phyloP scores from a whole-genome alignment of 495 filamentous ascomycete species.

The Extremus antarcticus region DNA sequence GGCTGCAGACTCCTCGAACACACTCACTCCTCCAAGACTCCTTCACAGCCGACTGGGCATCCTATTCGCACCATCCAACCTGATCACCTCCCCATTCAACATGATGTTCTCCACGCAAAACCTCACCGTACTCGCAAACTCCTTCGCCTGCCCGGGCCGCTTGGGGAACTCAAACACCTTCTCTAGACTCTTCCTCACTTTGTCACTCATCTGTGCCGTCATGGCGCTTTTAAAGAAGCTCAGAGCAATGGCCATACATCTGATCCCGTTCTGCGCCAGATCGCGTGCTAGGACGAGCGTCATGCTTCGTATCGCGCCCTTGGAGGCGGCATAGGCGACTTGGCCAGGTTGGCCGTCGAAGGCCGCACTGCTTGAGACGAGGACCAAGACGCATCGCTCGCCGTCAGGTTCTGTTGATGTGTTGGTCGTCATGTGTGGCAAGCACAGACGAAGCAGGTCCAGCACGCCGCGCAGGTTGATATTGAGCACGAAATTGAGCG shows the following conservation, averaged over 20 bases:
- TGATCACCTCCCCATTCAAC: constrained; percentile 60
- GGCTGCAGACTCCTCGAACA: no score
- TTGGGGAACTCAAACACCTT: constrained; percentile 57
- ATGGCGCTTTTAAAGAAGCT: constrained; percentile 56
- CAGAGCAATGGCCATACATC: constrained; percentile 60
- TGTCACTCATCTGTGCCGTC: constrained; percentile 54
- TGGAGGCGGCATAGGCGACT: constrained; percentile 56
- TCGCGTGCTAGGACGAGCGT: constrained; percentile 61
- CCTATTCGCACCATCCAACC: constrained; percentile 58
- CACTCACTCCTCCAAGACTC: no score
- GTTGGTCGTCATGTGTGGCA: constrained; percentile 46
- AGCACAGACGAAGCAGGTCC: constrained; percentile 51
- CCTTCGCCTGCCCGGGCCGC: constrained; percentile 50
- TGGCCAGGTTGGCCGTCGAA: constrained; percentile 70
- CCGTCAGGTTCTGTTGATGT: constrained; percentile 41
- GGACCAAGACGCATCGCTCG: constrained; percentile 56
- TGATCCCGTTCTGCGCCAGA: constrained; percentile 54
- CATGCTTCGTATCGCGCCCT: constrained; percentile 55
- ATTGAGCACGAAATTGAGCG: constrained; percentile 53
- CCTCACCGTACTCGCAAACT: constrained; percentile 54
- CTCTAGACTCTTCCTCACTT: constrained; percentile 46
- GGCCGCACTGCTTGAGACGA: constrained; percentile 59
- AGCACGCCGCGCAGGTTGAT: constrained; percentile 63
- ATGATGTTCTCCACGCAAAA: constrained; percentile 56
- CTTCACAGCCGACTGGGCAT: constrained; percentile 39